Evolutionary conservation across 164 flowering plant species (phyloP).

Genomic region (Liriodendron chinense): DNA sequence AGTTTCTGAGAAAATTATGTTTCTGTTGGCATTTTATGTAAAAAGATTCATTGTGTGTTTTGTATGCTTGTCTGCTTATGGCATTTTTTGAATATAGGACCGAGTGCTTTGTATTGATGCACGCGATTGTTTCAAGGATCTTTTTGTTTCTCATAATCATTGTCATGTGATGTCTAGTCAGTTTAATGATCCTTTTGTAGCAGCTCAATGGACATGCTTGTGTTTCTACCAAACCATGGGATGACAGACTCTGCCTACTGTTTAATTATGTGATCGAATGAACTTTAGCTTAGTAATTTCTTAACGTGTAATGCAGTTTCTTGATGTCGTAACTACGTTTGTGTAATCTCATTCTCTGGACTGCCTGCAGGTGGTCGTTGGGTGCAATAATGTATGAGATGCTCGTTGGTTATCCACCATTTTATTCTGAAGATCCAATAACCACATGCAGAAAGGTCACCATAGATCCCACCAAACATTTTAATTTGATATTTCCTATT

Average conservation of each 20-base stretch:
- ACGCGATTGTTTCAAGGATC: no score
- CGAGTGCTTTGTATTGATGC: no score
- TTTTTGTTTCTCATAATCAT: no score
- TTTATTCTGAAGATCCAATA: conserved; percentile 62
- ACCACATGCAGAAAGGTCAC: conserved; percentile 56
- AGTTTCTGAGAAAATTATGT: no score
- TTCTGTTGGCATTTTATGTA: no score
- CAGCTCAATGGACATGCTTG: background rate
- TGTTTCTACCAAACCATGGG: background rate
- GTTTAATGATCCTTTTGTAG: no score
- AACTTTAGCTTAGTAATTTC: background rate
- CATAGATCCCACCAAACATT: background rate
- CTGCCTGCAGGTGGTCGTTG: conserved; percentile 58
- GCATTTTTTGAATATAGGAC: no score
- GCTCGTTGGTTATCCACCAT: conserved; percentile 73
- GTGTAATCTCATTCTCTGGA: background rate
- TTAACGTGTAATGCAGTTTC: background rate
- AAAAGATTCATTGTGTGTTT: no score
- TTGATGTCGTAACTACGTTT: background rate
- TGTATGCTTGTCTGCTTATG: no score
- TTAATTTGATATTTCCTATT: background rate
- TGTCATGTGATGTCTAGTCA: no score
- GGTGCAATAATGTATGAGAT: conserved; percentile 72
- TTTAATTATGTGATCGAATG: background rate
- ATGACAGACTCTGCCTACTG: background rate